phyloP scores from a whole-genome alignment of 345 rosid genomes.

The Ricinus communis region DNA sequence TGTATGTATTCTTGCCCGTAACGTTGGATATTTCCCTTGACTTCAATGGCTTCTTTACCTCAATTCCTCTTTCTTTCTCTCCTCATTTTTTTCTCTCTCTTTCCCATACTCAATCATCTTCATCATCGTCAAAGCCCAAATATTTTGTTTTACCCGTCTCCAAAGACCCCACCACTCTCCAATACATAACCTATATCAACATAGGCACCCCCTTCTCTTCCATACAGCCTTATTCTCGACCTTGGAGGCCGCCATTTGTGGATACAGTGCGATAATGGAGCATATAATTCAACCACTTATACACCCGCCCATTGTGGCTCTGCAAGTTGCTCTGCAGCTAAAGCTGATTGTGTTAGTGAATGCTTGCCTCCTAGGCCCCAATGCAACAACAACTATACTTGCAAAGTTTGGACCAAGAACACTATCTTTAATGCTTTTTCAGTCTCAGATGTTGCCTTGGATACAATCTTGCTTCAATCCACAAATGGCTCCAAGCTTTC shows the following conservation, averaged over 20 bases:
- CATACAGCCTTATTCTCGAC: background rate
- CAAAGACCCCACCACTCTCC: too few species aligned
- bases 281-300: background rate
- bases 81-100: too few species aligned
- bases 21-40: too few species aligned
- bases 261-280: background rate
- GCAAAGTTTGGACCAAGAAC: background rate
- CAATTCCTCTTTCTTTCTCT: too few species aligned
- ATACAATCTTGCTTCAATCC: constrained; percentile 9
- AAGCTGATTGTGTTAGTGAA: background rate
- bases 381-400: constrained; percentile 18
- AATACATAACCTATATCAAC: too few species aligned
- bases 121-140: too few species aligned
- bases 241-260: background rate
- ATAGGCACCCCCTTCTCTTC: too few species aligned
- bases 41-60: too few species aligned
- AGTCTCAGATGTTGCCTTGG: constrained; percentile 3
- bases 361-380: background rate
- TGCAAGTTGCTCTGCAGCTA: background rate
- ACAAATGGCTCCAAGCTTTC: constrained; percentile 9
- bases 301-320: background rate
- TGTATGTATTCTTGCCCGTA: too few species aligned
- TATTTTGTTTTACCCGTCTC: too few species aligned
- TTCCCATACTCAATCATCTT: too few species aligned
- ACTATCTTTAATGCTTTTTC: background rate